These are phyloP conservation scores for Fraxinus excelsior DNA, from an alignment of 257 asterid species.

Conservation along the genomic window DNA sequence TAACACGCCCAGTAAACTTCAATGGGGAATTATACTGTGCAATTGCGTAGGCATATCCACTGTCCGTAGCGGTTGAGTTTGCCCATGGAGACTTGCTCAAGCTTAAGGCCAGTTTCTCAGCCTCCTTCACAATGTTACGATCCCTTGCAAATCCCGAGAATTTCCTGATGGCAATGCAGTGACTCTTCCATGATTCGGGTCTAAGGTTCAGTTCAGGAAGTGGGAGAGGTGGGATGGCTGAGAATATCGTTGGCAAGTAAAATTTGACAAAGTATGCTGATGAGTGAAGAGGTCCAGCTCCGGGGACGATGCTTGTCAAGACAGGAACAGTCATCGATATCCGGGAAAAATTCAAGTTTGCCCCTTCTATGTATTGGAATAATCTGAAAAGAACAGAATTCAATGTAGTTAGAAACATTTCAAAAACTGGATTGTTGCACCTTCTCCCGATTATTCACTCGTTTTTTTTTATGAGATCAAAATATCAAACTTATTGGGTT, in stretches of 20 bases:
- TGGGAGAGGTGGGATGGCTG: constrained; percentile 68
- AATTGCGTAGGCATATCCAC: constrained; percentile 67
- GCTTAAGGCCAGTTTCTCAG: constrained; percentile 69
- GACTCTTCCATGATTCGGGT: constrained; percentile 57
- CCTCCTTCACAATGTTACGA: constrained; percentile 71
- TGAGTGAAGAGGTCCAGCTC: constrained; percentile 84
- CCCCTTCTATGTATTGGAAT: constrained; percentile 79
- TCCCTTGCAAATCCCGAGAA: constrained; percentile 88
- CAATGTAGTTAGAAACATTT: not conserved
- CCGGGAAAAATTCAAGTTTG: constrained; percentile 75
- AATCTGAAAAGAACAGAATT: constrained; percentile 41
- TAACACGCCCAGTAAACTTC: constrained; percentile 53
- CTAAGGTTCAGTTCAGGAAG: constrained; percentile 71
- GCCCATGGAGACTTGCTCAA: constrained; percentile 73
- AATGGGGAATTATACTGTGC: constrained; percentile 80
- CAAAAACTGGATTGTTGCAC: not conserved
- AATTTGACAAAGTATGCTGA: constrained; percentile 64
- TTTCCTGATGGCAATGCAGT: constrained; percentile 71
- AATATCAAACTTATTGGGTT: not conserved
- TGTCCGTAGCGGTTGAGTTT: constrained; percentile 46
- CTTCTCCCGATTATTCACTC: not conserved
- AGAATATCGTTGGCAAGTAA: constrained; percentile 62
- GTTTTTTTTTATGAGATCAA: not conserved
- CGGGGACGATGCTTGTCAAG: constrained; percentile 79
- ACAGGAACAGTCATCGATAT: constrained; percentile 69